Base-by-base conservation (phyloP, 805 yeast genomes). In the Sporopachydermia quercuum region DNA sequence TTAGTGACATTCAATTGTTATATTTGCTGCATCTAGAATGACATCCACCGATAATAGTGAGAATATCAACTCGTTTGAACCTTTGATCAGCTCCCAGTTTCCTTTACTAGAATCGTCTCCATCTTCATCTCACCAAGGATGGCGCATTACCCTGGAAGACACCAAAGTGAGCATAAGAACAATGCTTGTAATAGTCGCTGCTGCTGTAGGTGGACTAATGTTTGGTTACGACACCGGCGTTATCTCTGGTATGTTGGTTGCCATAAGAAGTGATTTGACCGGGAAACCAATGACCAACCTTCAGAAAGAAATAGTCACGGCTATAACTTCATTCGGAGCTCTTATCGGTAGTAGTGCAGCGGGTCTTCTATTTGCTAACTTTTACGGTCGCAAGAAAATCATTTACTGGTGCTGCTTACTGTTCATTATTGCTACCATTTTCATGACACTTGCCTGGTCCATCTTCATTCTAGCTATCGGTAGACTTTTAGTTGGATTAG, bases 151-250 rank as follows among this genome's bases (percentile, higher is more conserved):
- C n/a, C n/a, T n/a, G n/a, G n/a, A n/a, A n/a, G n/a, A n/a, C n/a
- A n/a, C n/a, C n/a, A n/a, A n/a, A n/a, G n/a, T n/a, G n/a, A n/a
- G 30, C 30, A 23, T 8, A 23, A 23, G 13, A 23, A n/a, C 30
- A n/a, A 8, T 8, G 8, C 30, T 23, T 8, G 30, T 8, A 8
- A n/a, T 23, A 8, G n/a, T 23, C n/a, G 30, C 30, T 23, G 30
- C 74, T 18, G 74, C 78, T 3, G 65, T 74, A 40, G 78, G 79
- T 41, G 79, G 80, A 3, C 62, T 70, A 39, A 65, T 74, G 39
- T 74, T 74, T 49, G 82, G 82, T 11, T 75, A 72, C 49, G 79
- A 74, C 48, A 74, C 80, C 8, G 80, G 79, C 38, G 70, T 77
- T 35, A 71, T 74, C 34, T 70, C 78, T 5, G 77, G 78, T 16